A percentile compares a stretch with the other conserved stretches of the same genome.
Conservation (phyloP, 208 protist species). For the Crithidia expoeki region DNA sequence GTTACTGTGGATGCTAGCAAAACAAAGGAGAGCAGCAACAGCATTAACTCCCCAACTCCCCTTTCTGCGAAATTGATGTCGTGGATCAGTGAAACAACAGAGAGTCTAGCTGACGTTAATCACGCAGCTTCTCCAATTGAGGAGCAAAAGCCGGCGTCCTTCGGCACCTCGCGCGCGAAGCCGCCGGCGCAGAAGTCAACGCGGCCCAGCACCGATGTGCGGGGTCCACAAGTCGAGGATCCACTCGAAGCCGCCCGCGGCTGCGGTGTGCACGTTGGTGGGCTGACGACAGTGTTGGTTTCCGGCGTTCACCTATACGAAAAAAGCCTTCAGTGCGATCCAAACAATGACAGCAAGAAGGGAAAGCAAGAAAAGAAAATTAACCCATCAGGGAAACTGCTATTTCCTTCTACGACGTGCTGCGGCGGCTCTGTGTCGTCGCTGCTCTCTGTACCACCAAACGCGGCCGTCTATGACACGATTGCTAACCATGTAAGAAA, state of each 20-base stretch:
- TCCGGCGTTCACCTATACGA: conserved; percentile 33
- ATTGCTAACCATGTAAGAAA: not conserved
- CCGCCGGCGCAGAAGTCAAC: conserved; percentile 8
- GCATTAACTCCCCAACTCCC: not conserved
- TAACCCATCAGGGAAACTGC: not conserved
- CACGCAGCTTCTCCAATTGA: conserved; percentile 15
- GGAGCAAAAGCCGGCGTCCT: not conserved
- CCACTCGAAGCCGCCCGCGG: conserved; percentile 16
- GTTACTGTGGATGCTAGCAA: not conserved
- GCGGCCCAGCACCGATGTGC: conserved; percentile 9
- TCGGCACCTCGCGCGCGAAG: conserved; percentile 9
- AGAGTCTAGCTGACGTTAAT: conserved; percentile 26
- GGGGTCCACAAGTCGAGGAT: conserved; percentile 7
- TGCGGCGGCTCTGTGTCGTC: conserved; percentile 30
- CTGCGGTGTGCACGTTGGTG: conserved; percentile 41
- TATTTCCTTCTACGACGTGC: conserved; percentile 35
- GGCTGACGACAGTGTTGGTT: conserved; percentile 43
- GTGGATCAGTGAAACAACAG: conserved; percentile 14
- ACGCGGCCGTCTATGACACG: conserved; percentile 21
- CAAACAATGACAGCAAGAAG: not conserved
- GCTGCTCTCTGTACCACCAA: conserved; percentile 27
- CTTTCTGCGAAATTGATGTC: conserved; percentile 6
- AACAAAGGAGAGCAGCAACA: not conserved
- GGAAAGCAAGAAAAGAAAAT: not conserved
- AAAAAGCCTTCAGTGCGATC: not conserved